Conservation (phyloP, 345 rosid species). For the Pugionium dolabratum region DNA sequence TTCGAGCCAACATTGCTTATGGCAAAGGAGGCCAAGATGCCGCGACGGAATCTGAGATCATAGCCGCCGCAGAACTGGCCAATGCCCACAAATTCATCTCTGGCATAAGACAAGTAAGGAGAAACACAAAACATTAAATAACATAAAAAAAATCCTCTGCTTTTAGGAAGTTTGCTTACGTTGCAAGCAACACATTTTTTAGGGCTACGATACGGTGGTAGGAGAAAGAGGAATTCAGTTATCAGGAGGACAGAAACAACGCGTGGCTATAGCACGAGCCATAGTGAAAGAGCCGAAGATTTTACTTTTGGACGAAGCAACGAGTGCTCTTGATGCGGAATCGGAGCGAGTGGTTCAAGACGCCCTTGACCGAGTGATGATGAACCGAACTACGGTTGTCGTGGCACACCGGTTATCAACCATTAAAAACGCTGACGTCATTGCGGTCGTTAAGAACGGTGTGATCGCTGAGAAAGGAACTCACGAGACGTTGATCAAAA, state of each 20-base stretch:
- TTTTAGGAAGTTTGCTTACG: background rate
- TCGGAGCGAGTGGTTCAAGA: slow-evolving; percentile 62
- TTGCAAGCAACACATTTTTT: background rate
- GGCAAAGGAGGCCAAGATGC: slow-evolving; percentile 58
- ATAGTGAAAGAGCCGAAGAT: slow-evolving; percentile 66
- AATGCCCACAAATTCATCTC: slow-evolving; percentile 74
- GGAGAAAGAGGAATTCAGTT: slow-evolving; percentile 76
- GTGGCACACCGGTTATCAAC: slow-evolving; percentile 88
- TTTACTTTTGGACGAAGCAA: slow-evolving; percentile 79
- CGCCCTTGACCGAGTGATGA: slow-evolving; percentile 56
- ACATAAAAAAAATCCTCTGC: background rate
- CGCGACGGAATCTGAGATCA: slow-evolving; percentile 56
- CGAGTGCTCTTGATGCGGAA: slow-evolving; percentile 81
- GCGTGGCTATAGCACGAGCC: slow-evolving; percentile 78
- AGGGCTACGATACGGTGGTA: slow-evolving; percentile 71
- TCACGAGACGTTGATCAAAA: slow-evolving; percentile 53
- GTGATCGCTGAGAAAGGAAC: slow-evolving; percentile 71
- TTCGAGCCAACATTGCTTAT: slow-evolving; percentile 70
- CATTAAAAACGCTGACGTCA: slow-evolving; percentile 59
- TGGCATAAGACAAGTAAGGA: slow-evolving; percentile 48
- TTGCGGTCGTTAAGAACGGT: slow-evolving; percentile 73
- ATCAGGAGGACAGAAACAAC: slow-evolving; percentile 81
- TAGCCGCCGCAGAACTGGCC: slow-evolving; percentile 65
- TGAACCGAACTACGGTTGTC: slow-evolving; percentile 52
- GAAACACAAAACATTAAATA: background rate